Evolutionary conservation across 495 filamentous ascomycete species (phyloP), one percentile per base, ranked within the genome.

Genomic region (Achaetomiella virescens): DNA sequence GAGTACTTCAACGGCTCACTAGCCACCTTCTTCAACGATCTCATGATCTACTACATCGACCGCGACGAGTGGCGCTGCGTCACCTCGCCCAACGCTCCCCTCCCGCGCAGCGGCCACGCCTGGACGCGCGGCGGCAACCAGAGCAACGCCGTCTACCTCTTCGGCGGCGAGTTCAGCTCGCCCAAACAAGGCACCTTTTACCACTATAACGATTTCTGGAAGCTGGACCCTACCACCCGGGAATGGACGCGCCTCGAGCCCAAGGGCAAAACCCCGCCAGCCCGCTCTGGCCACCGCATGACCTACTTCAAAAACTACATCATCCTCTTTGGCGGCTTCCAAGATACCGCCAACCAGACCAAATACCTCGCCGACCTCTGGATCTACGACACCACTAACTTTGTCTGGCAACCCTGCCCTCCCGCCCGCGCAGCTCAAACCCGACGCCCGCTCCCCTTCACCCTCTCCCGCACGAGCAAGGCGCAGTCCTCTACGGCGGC

Each of bases 141-240:
- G 29, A 73, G 71, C 52, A 84, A 85, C n/a, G 86, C 86, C 21
- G 77, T 97, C 40, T 98, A 92, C 70, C 70, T 98, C 15, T 97
- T 97, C 62, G 93, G 93, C 62, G 93, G 92, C 62, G 75, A 82
- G 58, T 81, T 81, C 58, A 71, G 67, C 54, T 73, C 66, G 44
- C 93, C 93, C 1, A 98, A 97, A 64, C 93, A 98, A 68, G 93
- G 93, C 4, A 98, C 92, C 1, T 98, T 98, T 67, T 97, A 98
- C 66, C 93, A 98, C 63, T 98, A 98, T 74, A 95, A 96, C 69
- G 93, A 97, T 66, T 97, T 97, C 67, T 98, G 93, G 93, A 79
- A 88, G 29, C 83, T 97, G 35, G 90, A 96, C 49, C 83, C 90
- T 0, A 76, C 79, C 6, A 81, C 84, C 0, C 79, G 88, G 53